Percentiles rank a stretch among this genome's conserved stretches.
These are phyloP conservation scores for Macrolepiota fuliginosa DNA, from an alignment of 768 basidiomycete genomes.

Conservation along the genomic window DNA sequence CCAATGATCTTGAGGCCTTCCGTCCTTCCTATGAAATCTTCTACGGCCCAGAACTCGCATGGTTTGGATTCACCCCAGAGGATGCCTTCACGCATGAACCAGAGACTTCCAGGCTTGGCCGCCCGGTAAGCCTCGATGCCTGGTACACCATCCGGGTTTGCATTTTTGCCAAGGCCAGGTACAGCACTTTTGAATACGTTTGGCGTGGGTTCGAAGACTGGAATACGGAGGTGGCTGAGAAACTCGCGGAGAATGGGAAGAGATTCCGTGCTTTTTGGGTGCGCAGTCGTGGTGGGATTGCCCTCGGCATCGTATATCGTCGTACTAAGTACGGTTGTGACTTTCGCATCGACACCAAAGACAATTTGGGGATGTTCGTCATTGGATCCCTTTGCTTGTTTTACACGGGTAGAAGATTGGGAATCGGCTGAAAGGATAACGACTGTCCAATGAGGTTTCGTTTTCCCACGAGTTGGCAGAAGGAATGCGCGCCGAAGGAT, in stretches of 20 bases:
- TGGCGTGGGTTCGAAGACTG: constrained; percentile 43
- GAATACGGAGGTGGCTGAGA: constrained; percentile 41
- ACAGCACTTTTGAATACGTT: constrained; percentile 55
- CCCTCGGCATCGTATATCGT: constrained; percentile 31
- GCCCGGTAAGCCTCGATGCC: constrained; percentile 68
- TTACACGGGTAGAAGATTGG: constrained; percentile 33
- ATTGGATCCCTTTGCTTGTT: constrained; percentile 28
- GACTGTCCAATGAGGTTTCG: constrained; percentile 71
- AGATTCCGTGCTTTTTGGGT: constrained; percentile 53
- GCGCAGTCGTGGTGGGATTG: constrained; percentile 24
- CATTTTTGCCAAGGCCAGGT: constrained; percentile 32
- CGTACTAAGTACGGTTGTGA: constrained; percentile 42
- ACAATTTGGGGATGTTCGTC: constrained; percentile 52
- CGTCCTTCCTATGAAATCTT: constrained; percentile 47
- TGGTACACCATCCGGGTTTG: constrained; percentile 44
- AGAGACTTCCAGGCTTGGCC: constrained; percentile 69
- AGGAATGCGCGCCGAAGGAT: constrained; percentile 61
- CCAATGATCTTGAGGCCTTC: constrained; percentile 55
- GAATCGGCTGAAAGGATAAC: constrained; percentile 59
- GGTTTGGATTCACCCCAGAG: constrained; percentile 77
- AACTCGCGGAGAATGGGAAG: constrained; percentile 49
- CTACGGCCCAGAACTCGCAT: constrained; percentile 72
- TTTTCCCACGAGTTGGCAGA: constrained; percentile 71
- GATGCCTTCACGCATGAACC: constrained; percentile 68
- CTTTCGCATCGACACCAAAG: constrained; percentile 66